These are phyloP conservation scores for Hypoxylon rubiginosum DNA, from an alignment of 2,329 filamentous ascomycete genomes.

Conservation along the genomic window DNA sequence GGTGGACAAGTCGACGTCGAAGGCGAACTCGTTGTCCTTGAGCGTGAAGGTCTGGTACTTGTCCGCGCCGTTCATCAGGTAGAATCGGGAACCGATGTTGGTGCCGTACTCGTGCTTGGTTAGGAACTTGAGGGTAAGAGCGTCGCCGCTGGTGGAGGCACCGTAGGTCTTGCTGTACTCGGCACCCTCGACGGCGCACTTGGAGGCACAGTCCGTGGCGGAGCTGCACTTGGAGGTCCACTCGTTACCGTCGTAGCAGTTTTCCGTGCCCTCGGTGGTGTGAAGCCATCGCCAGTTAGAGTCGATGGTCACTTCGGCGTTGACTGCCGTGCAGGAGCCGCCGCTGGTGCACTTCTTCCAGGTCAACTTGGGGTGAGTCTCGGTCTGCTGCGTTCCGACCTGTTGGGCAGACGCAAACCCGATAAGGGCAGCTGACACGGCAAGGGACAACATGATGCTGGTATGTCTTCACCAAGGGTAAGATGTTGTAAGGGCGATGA, in stretches of 20 bases:
- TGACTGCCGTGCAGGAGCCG: constrained; percentile 60
- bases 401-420: constrained; percentile 59
- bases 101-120: constrained; percentile 61
- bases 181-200: constrained; percentile 62
- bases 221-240: constrained; percentile 55
- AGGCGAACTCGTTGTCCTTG: constrained; percentile 72
- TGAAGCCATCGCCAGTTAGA: constrained; percentile 69
- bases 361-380: constrained; percentile 62
- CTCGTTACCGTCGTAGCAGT: constrained; percentile 65
- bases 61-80: constrained; percentile 68
- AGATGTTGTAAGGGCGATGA: constrained; percentile 34
- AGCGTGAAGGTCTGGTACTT: constrained; percentile 72
- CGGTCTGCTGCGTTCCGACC: constrained; percentile 57
- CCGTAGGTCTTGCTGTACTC: constrained; percentile 63
- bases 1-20: constrained; percentile 74
- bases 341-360: constrained; percentile 62
- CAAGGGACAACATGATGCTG: constrained; percentile 50
- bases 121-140: constrained; percentile 65
- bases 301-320: constrained; percentile 64
- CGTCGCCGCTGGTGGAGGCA: constrained; percentile 61
- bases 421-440: constrained; percentile 53
- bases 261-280: constrained; percentile 56
- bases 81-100: constrained; percentile 65
- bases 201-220: constrained; percentile 57
- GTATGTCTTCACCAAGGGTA: constrained; percentile 33